Base-by-base conservation (phyloP, 176 grass and related monocot genomes). In the Carex cristatella region DNA sequence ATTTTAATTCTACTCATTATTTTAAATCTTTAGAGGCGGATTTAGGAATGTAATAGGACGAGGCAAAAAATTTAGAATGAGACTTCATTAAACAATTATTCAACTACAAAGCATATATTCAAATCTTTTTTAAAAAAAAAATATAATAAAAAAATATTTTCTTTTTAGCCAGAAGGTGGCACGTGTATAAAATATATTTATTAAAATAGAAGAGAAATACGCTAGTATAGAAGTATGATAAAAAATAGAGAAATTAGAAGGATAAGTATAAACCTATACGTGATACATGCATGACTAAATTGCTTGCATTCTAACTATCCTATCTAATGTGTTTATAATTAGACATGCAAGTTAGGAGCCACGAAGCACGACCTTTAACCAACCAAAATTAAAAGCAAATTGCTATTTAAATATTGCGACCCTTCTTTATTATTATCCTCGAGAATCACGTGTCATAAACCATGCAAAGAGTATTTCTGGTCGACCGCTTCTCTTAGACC, bases 381-480 rank as follows among this genome's bases (percentile, higher is more conserved):
- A 42, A 62, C 30, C 32, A 62, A 60, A n/a, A 1, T 80, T 60
- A 23, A 83, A 66, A 48, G 1, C 60, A 66, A 83, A 4, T 56
- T 55, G 49, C 69, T 48, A 48, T 48, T 48, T 72, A 49, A 71
- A 55, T 57, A 78, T 16, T 33, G 5, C 23, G n/a, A 1, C 10
- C n/a, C 53, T 68, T 51, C 35, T 65, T 68, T 83, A 66, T 67
- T 83, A 18, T 46, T 19, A 48, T 83, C 62, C 81, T 83, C 81
- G 64, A 83, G 58, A 83, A 83, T 83, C 81, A 83, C 81, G 81
- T 83, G 81, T 69, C 5, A 54, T 67, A 69, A 83, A 54, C 63
- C 81, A 83, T 69, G 63, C 63, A 83, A 83, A 69, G 81, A 33
- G 28, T 15, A 68, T 54, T 30, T 65, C 69, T 27, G 28, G 61